These are phyloP conservation scores for Verticillium tricorpus DNA, from an alignment of 2,329 filamentous ascomycete genomes.

Conservation along the genomic window DNA sequence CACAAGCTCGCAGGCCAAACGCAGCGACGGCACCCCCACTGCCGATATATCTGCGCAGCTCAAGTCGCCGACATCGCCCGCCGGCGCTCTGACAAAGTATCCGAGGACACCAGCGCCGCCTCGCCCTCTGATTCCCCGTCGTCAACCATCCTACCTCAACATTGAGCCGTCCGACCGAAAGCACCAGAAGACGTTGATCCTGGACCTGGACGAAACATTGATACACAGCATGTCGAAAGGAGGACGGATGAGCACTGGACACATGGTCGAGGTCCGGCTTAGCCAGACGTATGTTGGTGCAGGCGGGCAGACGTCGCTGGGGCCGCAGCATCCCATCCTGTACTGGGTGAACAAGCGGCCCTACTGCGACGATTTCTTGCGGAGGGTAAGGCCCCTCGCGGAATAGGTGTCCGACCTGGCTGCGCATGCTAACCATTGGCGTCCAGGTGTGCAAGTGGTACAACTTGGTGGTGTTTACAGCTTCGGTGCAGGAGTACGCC, in stretches of 20 bases:
- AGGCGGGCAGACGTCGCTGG: conserved; percentile 61
- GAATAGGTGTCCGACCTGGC: background rate
- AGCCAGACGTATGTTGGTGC: conserved; percentile 66
- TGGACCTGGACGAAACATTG: conserved; percentile 94
- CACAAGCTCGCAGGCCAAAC: conserved; percentile 36
- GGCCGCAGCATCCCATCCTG: conserved; percentile 89
- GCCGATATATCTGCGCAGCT: conserved; percentile 69
- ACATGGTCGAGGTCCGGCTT: conserved; percentile 97
- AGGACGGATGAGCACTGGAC: conserved; percentile 88
- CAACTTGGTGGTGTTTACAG: conserved; percentile 93
- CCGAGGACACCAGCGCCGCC: conserved; percentile 86
- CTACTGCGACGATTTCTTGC: conserved; percentile 92
- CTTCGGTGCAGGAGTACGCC: conserved; percentile 96
- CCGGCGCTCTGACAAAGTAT: conserved; percentile 76
- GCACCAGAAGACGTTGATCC: conserved; percentile 86
- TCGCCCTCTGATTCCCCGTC: conserved; percentile 80
- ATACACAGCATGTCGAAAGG: conserved; percentile 98
- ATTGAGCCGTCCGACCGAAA: conserved; percentile 46
- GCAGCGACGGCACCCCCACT: conserved; percentile 29
- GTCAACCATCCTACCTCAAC: conserved; percentile 82
- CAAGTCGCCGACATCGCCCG: conserved; percentile 88
- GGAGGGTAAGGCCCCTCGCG: conserved; percentile 55
- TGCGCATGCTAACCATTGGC: background rate
- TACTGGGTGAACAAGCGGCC: conserved; percentile 99
- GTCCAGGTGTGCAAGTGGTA: conserved; percentile 89